These are phyloP conservation scores for Phlebiopsis flavidoalba DNA, from an alignment of 768 basidiomycete genomes.

Conservation along the genomic window DNA sequence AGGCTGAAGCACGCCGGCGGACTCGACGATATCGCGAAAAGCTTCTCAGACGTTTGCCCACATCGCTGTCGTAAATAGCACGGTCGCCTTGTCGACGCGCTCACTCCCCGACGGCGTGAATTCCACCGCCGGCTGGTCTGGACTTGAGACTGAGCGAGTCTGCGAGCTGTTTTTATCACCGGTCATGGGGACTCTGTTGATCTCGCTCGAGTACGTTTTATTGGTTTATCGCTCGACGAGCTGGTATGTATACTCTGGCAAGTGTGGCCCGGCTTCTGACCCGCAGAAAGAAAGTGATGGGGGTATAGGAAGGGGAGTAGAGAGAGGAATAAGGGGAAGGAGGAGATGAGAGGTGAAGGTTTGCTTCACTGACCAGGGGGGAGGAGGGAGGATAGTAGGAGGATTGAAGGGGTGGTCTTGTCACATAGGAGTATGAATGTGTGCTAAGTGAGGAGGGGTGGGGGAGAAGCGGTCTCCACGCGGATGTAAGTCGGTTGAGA, in stretches of 20 bases:
- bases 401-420: no score
- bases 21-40: constrained; percentile 93
- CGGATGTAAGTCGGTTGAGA: constrained; percentile 88
- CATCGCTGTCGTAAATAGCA: constrained; percentile 90
- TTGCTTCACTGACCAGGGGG: no score
- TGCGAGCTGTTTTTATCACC: constrained; percentile 92
- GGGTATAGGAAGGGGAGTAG: no score
- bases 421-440: no score
- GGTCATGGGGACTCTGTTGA: constrained; percentile 88
- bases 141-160: constrained; percentile 89
- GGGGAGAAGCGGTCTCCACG: constrained; percentile 90
- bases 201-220: constrained; percentile 80
- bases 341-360: no score
- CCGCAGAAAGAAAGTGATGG: no score
- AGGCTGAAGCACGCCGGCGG: constrained; percentile 75
- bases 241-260: constrained; percentile 56
- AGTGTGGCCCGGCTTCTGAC: constrained; percentile 1
- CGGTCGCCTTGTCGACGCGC: constrained; percentile 65
- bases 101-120: constrained; percentile 76
- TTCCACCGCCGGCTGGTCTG: constrained; percentile 76
- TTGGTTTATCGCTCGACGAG: constrained; percentile 91
- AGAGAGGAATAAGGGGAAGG: no score
- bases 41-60: constrained; percentile 89
- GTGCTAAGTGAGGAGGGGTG: no score
- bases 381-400: no score